Percentiles rank a stretch among this genome's conserved stretches.
These are phyloP conservation scores for Penstemon barbatus DNA, from an alignment of 257 asterid genomes.

Conservation along the genomic window DNA sequence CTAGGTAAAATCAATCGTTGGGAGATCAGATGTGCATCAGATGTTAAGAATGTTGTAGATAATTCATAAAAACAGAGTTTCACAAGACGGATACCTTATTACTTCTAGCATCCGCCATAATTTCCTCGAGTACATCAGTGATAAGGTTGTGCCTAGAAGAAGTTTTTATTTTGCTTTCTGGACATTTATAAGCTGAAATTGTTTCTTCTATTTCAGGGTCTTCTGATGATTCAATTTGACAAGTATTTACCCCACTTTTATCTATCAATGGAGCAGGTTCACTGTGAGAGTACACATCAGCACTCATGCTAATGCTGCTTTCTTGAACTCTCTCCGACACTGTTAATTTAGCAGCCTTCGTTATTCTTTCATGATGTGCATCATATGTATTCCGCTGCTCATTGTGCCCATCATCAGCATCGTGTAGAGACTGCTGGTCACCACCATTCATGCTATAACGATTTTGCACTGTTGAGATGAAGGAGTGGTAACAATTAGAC, in stretches of 20 bases:
- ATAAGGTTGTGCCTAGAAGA: conserved; percentile 49
- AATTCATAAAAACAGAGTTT: conserved; percentile 10
- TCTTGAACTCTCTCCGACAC: conserved; percentile 24
- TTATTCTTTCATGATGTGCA: conserved; percentile 21
- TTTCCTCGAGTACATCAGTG: conserved; percentile 61
- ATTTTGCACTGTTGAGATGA: too few relatives aligned
- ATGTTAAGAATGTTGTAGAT: background rate
- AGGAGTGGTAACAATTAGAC: too few relatives aligned
- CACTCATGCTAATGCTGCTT: conserved; percentile 8
- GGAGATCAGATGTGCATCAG: too few relatives aligned
- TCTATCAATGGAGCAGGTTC: conserved; percentile 33
- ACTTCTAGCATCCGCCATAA: conserved; percentile 61
- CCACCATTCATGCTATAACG: conserved; percentile 17
- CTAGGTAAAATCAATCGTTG: too few relatives aligned
- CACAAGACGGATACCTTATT: conserved; percentile 55
- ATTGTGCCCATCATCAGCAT: conserved; percentile 33
- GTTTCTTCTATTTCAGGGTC: conserved; percentile 32
- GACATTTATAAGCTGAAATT: conserved; percentile 14
- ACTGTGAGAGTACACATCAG: conserved; percentile 20
- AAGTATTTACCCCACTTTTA: conserved; percentile 25
- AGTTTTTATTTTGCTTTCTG: conserved; percentile 25
- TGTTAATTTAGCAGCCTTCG: conserved; percentile 22
- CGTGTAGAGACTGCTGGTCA: conserved; percentile 26
- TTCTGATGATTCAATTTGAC: conserved; percentile 26
- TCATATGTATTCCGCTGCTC: too few relatives aligned